Evolutionary conservation across 148 eudicot genomes (phyloP).

Genomic region (Chenopodium formosanum): DNA sequence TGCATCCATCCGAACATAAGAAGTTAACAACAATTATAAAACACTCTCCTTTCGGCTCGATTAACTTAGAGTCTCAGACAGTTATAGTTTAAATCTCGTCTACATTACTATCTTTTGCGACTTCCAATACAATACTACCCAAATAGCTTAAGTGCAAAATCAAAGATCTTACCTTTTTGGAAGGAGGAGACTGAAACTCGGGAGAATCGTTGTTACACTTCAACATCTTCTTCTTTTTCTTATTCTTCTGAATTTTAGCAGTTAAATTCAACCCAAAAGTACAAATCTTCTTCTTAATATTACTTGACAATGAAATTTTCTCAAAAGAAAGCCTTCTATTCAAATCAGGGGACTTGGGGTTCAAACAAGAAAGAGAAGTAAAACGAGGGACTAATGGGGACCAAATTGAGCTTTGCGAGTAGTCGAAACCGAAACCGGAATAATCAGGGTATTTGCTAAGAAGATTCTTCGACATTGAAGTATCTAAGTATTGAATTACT

Average conservation of each 20-base stretch:
- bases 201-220: slow-evolving; percentile 1
- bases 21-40: no score
- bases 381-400: slow-evolving; percentile 60
- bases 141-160: no score
- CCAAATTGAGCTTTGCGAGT: slow-evolving; percentile 84
- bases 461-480: slow-evolving; percentile 48
- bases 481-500: slow-evolving; percentile 50
- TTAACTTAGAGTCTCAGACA: neutral
- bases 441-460: slow-evolving; percentile 68
- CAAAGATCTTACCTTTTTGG: slow-evolving; percentile 24
- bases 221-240: neutral
- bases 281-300: slow-evolving; percentile 32
- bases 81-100: no score
- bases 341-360: slow-evolving; percentile 27
- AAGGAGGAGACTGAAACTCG: slow-evolving; percentile 20
- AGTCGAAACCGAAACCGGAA: slow-evolving; percentile 71
- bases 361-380: slow-evolving; percentile 23
- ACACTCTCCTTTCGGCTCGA: neutral
- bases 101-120: no score
- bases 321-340: slow-evolving; percentile 39
- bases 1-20: slow-evolving; percentile 6
- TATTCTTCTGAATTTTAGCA: slow-evolving; percentile 17
- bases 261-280: slow-evolving; percentile 31
- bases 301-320: slow-evolving; percentile 22
- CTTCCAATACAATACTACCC: no score